Conservation (phyloP, 768 basidiomycete genomes). For the Mycena crocata region DNA sequence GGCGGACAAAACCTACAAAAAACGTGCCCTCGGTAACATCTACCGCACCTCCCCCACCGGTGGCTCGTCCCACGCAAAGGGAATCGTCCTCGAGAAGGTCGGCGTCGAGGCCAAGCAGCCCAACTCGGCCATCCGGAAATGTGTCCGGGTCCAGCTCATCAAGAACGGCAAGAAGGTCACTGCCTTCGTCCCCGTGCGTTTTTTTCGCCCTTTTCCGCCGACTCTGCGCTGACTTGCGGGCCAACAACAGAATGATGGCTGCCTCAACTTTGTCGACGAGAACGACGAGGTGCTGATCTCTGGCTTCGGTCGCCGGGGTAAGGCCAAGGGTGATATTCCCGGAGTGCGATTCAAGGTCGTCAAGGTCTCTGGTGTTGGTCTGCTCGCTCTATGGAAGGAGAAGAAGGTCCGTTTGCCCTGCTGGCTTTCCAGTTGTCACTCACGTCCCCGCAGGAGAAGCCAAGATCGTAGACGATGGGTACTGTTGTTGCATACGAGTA, state of each 20-base stretch:
- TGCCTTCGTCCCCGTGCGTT: slow-evolving; percentile 95
- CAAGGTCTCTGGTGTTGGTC: slow-evolving; percentile 99
- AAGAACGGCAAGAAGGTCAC: slow-evolving; percentile 99
- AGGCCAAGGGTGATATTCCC: slow-evolving; percentile 99
- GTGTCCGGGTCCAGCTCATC: slow-evolving; percentile 99
- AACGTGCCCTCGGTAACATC: slow-evolving; percentile 98
- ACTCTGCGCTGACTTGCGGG: slow-evolving; percentile 11
- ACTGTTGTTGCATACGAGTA: slow-evolving; percentile 14
- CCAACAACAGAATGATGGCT: slow-evolving; percentile 92
- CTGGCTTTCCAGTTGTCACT: background rate
- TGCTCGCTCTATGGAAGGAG: slow-evolving; percentile 98
- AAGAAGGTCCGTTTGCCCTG: slow-evolving; percentile 80
- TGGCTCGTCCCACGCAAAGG: slow-evolving; percentile 99
- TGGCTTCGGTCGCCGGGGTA: slow-evolving; percentile 99
- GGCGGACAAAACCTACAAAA: slow-evolving; percentile 99
- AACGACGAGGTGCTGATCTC: slow-evolving; percentile 99
- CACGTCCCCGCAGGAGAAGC: slow-evolving; percentile 69
- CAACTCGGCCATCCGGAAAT: slow-evolving; percentile 99
- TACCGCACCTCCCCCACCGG: slow-evolving; percentile 99
- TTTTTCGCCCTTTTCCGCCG: slow-evolving; percentile 11
- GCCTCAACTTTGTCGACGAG: slow-evolving; percentile 98
- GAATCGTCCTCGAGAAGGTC: slow-evolving; percentile 99
- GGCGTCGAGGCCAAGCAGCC: slow-evolving; percentile 99
- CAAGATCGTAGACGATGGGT: slow-evolving; percentile 60
- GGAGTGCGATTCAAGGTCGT: slow-evolving; percentile 99